Evolutionary conservation across 2,329 filamentous ascomycete species (phyloP).

Genomic region (Apiospora koreana): DNA sequence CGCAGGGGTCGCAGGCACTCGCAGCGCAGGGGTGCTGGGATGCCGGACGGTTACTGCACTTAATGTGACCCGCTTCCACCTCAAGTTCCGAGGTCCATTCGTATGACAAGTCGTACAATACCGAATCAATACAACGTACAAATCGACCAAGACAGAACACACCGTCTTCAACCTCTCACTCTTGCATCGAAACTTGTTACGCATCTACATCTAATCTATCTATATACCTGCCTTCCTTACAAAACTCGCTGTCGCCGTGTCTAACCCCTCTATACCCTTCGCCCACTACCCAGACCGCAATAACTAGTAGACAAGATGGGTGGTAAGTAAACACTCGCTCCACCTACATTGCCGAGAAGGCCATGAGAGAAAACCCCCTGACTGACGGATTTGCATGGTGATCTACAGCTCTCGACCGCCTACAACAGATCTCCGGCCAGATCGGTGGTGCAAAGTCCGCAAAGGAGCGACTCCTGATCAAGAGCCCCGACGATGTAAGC

Average conservation of each 20-base stretch:
- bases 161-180: background rate
- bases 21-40: background rate
- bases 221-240: background rate
- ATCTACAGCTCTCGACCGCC: conserved; percentile 53
- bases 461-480: conserved; percentile 61
- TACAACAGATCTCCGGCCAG: conserved; percentile 64
- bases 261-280: background rate
- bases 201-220: background rate
- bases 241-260: background rate
- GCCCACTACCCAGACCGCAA: background rate
- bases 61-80: background rate
- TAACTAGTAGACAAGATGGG: conserved; percentile 20
- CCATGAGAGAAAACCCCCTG: background rate
- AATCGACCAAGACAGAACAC: background rate
- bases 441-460: conserved; percentile 49
- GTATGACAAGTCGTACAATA: background rate
- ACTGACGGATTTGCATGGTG: conserved; percentile 8
- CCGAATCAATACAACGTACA: background rate
- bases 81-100: conserved; percentile 2
- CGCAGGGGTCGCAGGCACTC: too few species aligned
- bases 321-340: conserved; percentile 19
- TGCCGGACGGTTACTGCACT: background rate
- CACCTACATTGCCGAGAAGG: background rate
- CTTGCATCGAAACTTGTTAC: background rate
- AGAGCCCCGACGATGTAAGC: conserved; percentile 66